A percentile compares a stretch with the other conserved stretches of the same genome.
Evolutionary conservation across 2,329 filamentous ascomycete species (phyloP).

Genomic region (Botrytis porri): DNA sequence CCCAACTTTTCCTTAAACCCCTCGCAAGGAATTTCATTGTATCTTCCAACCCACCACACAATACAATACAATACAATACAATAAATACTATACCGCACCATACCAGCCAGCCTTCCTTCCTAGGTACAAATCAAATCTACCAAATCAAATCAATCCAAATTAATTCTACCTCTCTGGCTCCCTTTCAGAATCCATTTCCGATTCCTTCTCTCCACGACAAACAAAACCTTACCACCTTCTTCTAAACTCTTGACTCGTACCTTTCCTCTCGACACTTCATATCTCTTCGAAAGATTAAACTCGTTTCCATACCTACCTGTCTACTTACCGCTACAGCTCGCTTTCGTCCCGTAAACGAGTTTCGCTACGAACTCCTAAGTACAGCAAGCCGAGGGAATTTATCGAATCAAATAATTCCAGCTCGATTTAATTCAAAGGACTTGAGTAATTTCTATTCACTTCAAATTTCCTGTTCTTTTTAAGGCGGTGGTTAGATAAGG

Average conservation of each 20-base stretch:
- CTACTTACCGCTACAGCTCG: slow-evolving; percentile 8
- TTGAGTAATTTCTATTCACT: slow-evolving; percentile 1
- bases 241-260: background rate
- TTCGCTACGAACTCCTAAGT: slow-evolving; percentile 14
- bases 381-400: slow-evolving; percentile 14
- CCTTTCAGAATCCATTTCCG: background rate
- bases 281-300: background rate
- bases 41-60: background rate
- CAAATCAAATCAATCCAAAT: slow-evolving; percentile 2
- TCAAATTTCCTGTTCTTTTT: background rate
- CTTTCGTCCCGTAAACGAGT: slow-evolving; percentile 15
- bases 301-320: background rate
- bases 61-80: background rate
- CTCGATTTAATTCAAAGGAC: background rate
- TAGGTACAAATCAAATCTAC: background rate
- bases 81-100: background rate
- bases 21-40: background rate
- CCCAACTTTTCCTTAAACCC: background rate
- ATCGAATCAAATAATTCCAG: slow-evolving; percentile 10
- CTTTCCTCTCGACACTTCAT: background rate
- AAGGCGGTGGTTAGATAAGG: slow-evolving; percentile 14
- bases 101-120: background rate
- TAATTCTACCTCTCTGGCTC: background rate
- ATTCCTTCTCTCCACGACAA: slow-evolving; percentile 5
- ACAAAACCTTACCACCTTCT: slow-evolving; percentile 4